Evolutionary conservation across 1,139 yeast genomes (phyloP).

Genomic region (Magnusiomyces starmeri): DNA sequence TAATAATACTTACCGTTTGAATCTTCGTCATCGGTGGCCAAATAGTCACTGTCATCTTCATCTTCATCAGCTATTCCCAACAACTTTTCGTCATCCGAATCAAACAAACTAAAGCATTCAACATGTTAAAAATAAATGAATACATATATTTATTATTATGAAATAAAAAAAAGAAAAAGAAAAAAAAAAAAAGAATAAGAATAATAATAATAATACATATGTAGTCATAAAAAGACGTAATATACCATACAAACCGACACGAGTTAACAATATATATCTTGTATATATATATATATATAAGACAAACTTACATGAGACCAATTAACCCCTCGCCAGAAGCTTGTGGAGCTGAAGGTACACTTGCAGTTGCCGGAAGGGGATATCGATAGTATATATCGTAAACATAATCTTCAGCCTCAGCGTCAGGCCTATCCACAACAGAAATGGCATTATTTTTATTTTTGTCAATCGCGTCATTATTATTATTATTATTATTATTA

Average conservation of each 20-base stretch:
- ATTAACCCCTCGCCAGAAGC: constrained; percentile 1
- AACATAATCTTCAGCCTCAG: constrained; percentile 51
- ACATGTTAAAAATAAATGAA: not conserved
- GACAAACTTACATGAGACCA: constrained; percentile 7
- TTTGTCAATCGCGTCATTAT: not conserved
- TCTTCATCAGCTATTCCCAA: constrained; percentile 41
- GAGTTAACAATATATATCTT: too few relatives aligned
- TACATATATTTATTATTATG: not conserved
- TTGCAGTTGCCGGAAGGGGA: not conserved
- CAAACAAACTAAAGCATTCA: constrained; percentile 26
- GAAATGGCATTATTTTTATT: not conserved
- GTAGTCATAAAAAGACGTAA: not conserved
- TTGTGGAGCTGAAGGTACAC: not conserved
- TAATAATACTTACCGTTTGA: constrained; percentile 46
- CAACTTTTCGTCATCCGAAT: constrained; percentile 52
- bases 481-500: constrained; percentile 8
- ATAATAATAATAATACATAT: not conserved
- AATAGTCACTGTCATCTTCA: constrained; percentile 35
- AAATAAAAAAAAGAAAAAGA: not conserved
- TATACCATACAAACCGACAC: too few relatives aligned
- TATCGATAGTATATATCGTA: constrained; percentile 77
- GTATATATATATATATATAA: too few relatives aligned
- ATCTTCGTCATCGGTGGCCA: constrained; percentile 57
- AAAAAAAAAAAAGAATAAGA: not conserved
- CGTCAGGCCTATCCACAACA: constrained; percentile 1